Conservation (phyloP, 2,329 filamentous ascomycete species). For the Epichloe hybrida region DNA sequence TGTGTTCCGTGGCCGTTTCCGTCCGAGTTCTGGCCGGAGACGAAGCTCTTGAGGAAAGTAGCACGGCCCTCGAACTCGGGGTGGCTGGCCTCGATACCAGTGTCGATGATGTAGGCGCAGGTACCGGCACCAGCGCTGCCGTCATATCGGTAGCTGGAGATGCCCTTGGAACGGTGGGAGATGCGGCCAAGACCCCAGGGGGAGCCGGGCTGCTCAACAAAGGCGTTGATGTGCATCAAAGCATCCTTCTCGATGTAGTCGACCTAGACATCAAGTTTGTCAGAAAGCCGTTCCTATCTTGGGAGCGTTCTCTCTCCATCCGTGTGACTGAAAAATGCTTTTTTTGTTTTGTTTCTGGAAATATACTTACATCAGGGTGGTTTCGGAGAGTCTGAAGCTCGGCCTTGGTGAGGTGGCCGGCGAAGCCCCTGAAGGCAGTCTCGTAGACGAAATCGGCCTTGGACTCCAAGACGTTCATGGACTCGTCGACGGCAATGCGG, state of each 20-base stretch:
- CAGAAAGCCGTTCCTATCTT: no score
- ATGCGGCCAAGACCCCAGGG: constrained; percentile 21
- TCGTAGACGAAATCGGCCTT: constrained; percentile 14
- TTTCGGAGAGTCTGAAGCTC: constrained; percentile 12
- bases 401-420: constrained; percentile 10
- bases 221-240: constrained; percentile 12
- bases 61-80: constrained; percentile 22
- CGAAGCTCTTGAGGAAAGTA: constrained; percentile 18
- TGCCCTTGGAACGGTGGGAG: constrained; percentile 19
- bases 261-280: constrained; percentile 10
- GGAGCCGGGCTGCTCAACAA: constrained; percentile 9
- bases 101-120: constrained; percentile 33
- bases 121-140: constrained; percentile 25
- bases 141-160: constrained; percentile 25
- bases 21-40: constrained; percentile 12
- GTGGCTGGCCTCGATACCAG: constrained; percentile 27
- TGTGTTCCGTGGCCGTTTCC: constrained; percentile 30
- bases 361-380: constrained; percentile 11
- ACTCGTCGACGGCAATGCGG: constrained; percentile 6
- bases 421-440: constrained; percentile 13
- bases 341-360: neutral
- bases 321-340: no score
- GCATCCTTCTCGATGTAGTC: constrained; percentile 25
- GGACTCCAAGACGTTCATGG: constrained; percentile 8
- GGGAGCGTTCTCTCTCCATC: no score